A percentile compares a stretch with the other conserved stretches of the same genome.
phyloP scores from a whole-genome alignment of 495 filamentous ascomycete genomes.

The Coniosporium apollinis region DNA sequence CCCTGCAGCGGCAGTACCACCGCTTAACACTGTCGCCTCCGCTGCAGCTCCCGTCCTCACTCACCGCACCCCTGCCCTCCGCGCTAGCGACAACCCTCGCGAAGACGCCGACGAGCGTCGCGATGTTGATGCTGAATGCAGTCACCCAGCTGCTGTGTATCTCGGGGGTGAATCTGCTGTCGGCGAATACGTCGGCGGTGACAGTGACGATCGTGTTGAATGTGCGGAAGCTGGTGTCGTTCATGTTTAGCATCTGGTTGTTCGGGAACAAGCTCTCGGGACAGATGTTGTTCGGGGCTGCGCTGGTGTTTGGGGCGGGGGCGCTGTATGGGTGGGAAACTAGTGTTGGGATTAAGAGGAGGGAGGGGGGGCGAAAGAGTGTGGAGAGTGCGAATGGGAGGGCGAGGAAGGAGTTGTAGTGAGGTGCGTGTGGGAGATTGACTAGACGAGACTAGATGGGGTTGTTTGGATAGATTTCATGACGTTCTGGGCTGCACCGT shows the following conservation, averaged over 20 bases:
- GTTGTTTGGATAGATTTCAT: too few species aligned
- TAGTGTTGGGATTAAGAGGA: conserved; percentile 14
- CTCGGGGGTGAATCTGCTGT: conserved; percentile 81
- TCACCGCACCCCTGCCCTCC: conserved; percentile 2
- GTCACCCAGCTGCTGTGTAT: conserved; percentile 90
- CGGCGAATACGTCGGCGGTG: conserved; percentile 68
- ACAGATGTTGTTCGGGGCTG: conserved; percentile 64
- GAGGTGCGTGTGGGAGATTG: background rate
- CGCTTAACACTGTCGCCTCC: conserved; percentile 31
- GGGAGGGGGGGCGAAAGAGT: background rate
- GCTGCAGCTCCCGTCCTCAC: conserved; percentile 14
- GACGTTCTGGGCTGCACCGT: too few species aligned
- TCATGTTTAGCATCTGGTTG: conserved; percentile 77
- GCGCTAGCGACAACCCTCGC: conserved; percentile 6
- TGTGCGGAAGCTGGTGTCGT: conserved; percentile 81
- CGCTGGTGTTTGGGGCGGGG: conserved; percentile 73
- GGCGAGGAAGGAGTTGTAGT: background rate
- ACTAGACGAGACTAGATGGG: too few species aligned
- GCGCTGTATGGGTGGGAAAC: conserved; percentile 73
- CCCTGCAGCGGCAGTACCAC: conserved; percentile 32
- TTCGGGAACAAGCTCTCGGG: conserved; percentile 70
- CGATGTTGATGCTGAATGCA: conserved; percentile 45
- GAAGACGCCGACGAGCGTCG: conserved; percentile 10
- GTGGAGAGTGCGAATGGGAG: conserved; percentile 3
- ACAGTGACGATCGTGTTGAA: conserved; percentile 95